phyloP scores from a whole-genome alignment of 2,329 filamentous ascomycete species.

The Ophiobolus disseminans region DNA sequence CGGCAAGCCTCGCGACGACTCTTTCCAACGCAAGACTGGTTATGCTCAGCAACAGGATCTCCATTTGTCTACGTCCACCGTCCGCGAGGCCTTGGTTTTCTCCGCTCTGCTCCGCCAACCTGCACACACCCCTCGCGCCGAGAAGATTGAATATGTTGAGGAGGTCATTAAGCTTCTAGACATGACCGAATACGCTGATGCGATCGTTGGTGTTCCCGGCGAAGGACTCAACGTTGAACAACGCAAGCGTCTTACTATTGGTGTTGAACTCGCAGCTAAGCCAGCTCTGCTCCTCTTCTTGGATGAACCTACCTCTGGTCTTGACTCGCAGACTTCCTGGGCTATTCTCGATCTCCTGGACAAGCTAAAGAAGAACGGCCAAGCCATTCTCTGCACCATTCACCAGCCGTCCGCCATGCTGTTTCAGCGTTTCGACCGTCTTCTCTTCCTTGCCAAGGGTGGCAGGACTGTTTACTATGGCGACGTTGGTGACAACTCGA shows the following conservation, averaged over 20 bases:
- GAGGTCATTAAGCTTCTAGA: slow-evolving; percentile 90
- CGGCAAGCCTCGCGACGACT: slow-evolving; percentile 73
- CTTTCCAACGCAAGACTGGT: slow-evolving; percentile 90
- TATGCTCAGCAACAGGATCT: slow-evolving; percentile 95
- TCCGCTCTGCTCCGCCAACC: slow-evolving; percentile 86
- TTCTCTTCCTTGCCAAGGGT: slow-evolving; percentile 78
- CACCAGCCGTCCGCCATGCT: slow-evolving; percentile 96
- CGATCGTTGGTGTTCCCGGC: slow-evolving; percentile 86
- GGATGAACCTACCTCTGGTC: slow-evolving; percentile 92
- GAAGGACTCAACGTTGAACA: slow-evolving; percentile 75
- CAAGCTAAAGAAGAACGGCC: slow-evolving; percentile 83
- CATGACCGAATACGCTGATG: slow-evolving; percentile 89
- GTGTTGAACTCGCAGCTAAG: slow-evolving; percentile 94
- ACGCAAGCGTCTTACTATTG: slow-evolving; percentile 83
- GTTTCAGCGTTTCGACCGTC: slow-evolving; percentile 87
- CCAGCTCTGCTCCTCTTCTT: slow-evolving; percentile 89
- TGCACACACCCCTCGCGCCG: slow-evolving; percentile 70
- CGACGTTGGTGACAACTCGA: slow-evolving; percentile 74
- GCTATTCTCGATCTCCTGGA: slow-evolving; percentile 87
- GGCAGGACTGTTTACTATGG: slow-evolving; percentile 84
- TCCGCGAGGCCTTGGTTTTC: slow-evolving; percentile 87
- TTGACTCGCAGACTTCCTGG: slow-evolving; percentile 93
- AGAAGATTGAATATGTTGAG: slow-evolving; percentile 87
- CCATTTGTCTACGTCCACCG: slow-evolving; percentile 82
- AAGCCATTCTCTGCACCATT: slow-evolving; percentile 92